Evolutionary conservation across 768 basidiomycete genomes (phyloP), one percentile per base, ranked within the genome.

Genomic region (Tylopilus felleus): DNA sequence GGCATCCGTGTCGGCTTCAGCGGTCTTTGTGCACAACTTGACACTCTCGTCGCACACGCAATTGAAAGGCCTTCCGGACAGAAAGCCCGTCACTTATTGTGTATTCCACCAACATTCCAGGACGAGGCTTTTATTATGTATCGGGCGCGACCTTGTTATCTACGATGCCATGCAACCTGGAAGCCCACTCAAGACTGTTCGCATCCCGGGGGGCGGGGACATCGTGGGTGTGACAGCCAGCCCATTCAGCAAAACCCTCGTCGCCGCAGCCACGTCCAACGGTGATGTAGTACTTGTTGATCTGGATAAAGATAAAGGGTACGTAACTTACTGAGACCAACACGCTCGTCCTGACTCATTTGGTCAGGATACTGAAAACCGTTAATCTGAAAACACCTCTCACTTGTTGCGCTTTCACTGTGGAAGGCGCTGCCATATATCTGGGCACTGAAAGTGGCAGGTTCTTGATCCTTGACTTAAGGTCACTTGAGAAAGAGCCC

Each of bases 271-370:
- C 1, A 84, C 78, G 39, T 72, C 77, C 13, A 73, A 69, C 5
- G 87, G 86, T 1, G 70, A 73, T 40, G 74, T 90, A 12, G 75
- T 69, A 4, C 74, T 90, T 8, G 69, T 90, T 46, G 89, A 91
- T 63, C 64, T 91, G 22, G 86, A 90, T 46, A 90, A 88, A 65
- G 86, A 89, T 53, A 83, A 83, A 60, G 79, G 80, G 88, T 88
- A 60, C 42, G 79, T 66, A 6, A 14, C 39, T 53, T 35, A 19
- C 50, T 5, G 21, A 25, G 28, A 41, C 22, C 9, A 21, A 12
- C 16, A 21, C 1, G 41, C 19, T 10, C 8, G 35, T 60, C 36
- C 45, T 53, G 10, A 61, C 31, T 40, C 10, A 17, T 41, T 44
- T 33, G 25, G 1, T 38, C 51, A 90, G 87, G 19, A 71, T 86